Conservation (phyloP, 2,329 filamentous ascomycete genomes). For the Magnaporthiopsis poae region DNA sequence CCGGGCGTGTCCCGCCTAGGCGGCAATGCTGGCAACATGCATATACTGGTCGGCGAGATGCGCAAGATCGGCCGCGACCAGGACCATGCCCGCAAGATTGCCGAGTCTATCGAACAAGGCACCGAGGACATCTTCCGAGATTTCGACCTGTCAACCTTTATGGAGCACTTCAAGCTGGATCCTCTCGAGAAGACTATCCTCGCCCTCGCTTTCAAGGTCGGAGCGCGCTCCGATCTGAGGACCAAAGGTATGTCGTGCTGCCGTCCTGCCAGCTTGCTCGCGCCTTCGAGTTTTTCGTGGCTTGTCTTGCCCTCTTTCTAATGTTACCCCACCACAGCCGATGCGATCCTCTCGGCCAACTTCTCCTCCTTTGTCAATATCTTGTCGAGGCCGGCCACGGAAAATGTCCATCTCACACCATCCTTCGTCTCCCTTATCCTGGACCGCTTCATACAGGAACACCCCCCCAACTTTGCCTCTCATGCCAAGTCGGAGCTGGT, state of each 20-base stretch:
- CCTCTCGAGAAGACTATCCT: slow-evolving; percentile 78
- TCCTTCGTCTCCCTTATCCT: slow-evolving; percentile 69
- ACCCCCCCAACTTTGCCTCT: slow-evolving; percentile 75
- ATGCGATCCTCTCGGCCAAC: slow-evolving; percentile 78
- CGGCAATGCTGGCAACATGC: slow-evolving; percentile 72
- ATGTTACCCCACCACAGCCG: slow-evolving; percentile 47
- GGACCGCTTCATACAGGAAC: slow-evolving; percentile 77
- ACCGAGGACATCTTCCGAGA: slow-evolving; percentile 92
- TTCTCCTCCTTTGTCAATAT: slow-evolving; percentile 68
- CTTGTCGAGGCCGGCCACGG: slow-evolving; percentile 55
- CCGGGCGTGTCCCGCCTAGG: slow-evolving; percentile 63
- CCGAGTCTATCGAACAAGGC: slow-evolving; percentile 80
- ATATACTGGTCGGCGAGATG: slow-evolving; percentile 73
- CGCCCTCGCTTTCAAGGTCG: slow-evolving; percentile 77
- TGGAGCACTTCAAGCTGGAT: slow-evolving; percentile 92
- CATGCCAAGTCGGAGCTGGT: slow-evolving; percentile 60
- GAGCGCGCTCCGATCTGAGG: slow-evolving; percentile 70
- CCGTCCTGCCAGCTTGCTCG: neutral
- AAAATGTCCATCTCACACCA: slow-evolving; percentile 56
- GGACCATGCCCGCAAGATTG: slow-evolving; percentile 80
- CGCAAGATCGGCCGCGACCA: slow-evolving; percentile 72
- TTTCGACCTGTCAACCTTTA: slow-evolving; percentile 89
- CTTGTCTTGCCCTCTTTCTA: neutral
- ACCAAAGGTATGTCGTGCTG: slow-evolving; percentile 63
- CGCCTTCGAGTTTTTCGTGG: slow-evolving; percentile 10